Conservation (phyloP, 2,329 filamentous ascomycete species). For the Aspergillus felis region DNA sequence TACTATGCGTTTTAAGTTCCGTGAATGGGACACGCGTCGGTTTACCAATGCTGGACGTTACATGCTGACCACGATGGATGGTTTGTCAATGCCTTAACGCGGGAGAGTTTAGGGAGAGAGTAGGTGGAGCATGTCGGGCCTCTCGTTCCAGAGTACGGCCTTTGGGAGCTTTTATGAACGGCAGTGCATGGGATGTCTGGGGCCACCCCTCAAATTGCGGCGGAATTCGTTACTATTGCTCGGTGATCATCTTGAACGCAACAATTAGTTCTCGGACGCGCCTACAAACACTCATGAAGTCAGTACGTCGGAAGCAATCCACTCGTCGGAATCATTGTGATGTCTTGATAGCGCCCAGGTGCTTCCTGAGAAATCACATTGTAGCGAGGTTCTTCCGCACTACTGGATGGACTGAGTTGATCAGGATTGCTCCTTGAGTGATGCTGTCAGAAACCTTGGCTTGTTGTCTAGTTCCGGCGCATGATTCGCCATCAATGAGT, state of each 20-base stretch:
- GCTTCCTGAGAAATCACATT: conserved; percentile 25
- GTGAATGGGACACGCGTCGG: conserved; percentile 42
- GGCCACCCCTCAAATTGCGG: background rate
- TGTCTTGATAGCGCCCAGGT: conserved; percentile 23
- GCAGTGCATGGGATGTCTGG: conserved; percentile 13
- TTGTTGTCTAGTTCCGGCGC: conserved; percentile 37
- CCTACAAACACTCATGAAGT: conserved; percentile 45
- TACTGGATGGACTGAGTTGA: conserved; percentile 38
- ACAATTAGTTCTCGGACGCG: conserved; percentile 21
- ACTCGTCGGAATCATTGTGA: conserved; percentile 55
- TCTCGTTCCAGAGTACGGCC: conserved; percentile 46
- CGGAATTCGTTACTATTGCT: conserved; percentile 14
- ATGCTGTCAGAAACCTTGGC: conserved; percentile 27
- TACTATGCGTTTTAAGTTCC: conserved; percentile 45
- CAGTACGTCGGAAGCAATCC: conserved; percentile 33
- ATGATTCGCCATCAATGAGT: conserved; percentile 17
- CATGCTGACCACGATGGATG: conserved; percentile 62
- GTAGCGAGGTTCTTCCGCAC: conserved; percentile 54
- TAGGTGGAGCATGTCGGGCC: conserved; percentile 50
- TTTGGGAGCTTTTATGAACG: conserved; percentile 42
- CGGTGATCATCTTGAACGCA: conserved; percentile 31
- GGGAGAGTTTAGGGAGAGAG: conserved; percentile 43
- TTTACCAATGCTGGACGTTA: conserved; percentile 53
- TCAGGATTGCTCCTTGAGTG: conserved; percentile 24
- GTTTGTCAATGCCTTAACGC: conserved; percentile 44